These are phyloP conservation scores for Aspergillus thermomutatus DNA, from an alignment of 2,329 filamentous ascomycete genomes.

Conservation along the genomic window DNA sequence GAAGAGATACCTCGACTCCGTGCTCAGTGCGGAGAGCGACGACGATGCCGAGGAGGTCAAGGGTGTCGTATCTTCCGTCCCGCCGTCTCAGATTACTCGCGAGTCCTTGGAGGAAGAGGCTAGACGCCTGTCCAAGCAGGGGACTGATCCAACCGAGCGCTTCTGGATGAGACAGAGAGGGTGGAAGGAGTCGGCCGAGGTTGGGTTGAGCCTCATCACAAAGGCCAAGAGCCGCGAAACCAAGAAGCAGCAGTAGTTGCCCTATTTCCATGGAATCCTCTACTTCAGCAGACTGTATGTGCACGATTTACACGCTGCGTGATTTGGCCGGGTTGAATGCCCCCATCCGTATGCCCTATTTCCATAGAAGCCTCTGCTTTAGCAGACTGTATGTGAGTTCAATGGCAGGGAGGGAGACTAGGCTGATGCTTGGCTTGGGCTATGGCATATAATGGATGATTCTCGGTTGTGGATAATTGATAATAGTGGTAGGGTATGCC, in stretches of 20 bases:
- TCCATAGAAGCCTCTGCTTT: too few species aligned
- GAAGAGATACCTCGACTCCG: slow-evolving; percentile 67
- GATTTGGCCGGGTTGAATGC: too few species aligned
- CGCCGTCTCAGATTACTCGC: slow-evolving; percentile 31
- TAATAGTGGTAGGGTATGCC: too few species aligned
- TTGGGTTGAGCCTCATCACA: slow-evolving; percentile 40
- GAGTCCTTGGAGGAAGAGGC: slow-evolving; percentile 43
- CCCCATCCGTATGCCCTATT: too few species aligned
- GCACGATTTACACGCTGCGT: not conserved
- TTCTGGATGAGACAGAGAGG: slow-evolving; percentile 46
- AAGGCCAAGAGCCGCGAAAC: slow-evolving; percentile 18
- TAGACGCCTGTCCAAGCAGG: slow-evolving; percentile 31
- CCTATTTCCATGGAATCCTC: not conserved
- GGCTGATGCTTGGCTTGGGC: too few species aligned
- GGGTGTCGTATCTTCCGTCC: slow-evolving; percentile 4
- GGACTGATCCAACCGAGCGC: slow-evolving; percentile 30
- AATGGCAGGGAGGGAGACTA: too few species aligned
- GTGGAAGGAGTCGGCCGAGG: slow-evolving; percentile 41
- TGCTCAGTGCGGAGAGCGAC: slow-evolving; percentile 17
- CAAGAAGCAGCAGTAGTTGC: slow-evolving; percentile 36
- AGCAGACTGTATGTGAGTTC: too few species aligned
- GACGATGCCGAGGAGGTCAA: slow-evolving; percentile 18
- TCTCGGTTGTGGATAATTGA: too few species aligned
- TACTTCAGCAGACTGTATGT: not conserved
- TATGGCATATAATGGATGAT: too few species aligned